Base-by-base conservation (phyloP, 805 yeast genomes). In the Zygosaccharomyces lentus region DNA sequence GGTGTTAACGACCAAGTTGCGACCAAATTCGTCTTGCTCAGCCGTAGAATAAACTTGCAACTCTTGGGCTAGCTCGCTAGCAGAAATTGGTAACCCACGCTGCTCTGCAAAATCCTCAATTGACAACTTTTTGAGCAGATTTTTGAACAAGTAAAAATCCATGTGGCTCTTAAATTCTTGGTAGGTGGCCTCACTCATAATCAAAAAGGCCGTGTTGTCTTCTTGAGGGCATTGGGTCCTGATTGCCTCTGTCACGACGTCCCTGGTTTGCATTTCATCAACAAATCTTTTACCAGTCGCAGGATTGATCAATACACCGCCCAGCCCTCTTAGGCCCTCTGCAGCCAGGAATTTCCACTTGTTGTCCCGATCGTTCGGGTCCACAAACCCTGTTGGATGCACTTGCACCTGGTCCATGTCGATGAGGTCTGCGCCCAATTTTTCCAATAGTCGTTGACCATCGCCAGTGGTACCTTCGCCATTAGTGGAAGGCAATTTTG, bases 311-410 rank as follows among this genome's bases (percentile, higher is more conserved):
- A 80, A 56, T 6, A 80, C 64, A 29, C 82, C 84, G 25, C 85
- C 85, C 36, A 76, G 65, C 1, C 82, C 84, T 59, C 85, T 66
- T 3, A 80, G 54, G 0, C 81, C 72, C 52, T 80, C 85, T 7
- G 82, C 84, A 51, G 82, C 81, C 12, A 80, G 59, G 51, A 79
- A 73, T 58, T 78, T 78, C 75, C 75, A 73, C 44, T 67, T 69
- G 42, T 62, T 68, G 4, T 56, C 54, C 19, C 66, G 67, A 31
- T 74, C 69, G 15, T 59, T 60, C 9, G 70, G 69, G 42, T 75
- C 75, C 29, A 79, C 65, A 58, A 78, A 78, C 2, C 84, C 84
- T 2, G 84, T 80, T 34, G 84, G 84, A 56, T 80, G 84, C 9
- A 80, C 70, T 61, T 80, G 85, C 16, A 80, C 64, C 53, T 78